phyloP scores from a whole-genome alignment of 106 monocot genomes.

The Phalaenopsis aphrodite region DNA sequence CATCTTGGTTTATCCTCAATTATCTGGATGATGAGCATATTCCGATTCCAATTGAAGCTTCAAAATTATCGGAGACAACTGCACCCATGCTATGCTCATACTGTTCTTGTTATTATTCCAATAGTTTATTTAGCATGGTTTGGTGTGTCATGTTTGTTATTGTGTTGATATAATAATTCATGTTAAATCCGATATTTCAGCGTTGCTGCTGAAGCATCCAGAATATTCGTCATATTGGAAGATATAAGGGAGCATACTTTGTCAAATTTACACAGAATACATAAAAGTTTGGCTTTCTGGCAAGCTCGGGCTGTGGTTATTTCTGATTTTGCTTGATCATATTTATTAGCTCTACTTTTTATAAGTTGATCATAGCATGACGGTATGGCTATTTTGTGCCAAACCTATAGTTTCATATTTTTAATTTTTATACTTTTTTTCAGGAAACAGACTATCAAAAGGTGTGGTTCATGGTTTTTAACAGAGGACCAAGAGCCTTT shows the following conservation, averaged over 20 bases:
- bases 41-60: neutral
- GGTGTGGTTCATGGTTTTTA: constrained; percentile 80
- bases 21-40: neutral
- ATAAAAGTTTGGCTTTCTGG: constrained; percentile 85
- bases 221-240: constrained; percentile 40
- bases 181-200: constrained; percentile 16
- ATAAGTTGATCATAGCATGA: neutral
- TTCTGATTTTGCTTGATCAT: neutral
- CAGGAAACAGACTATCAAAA: constrained; percentile 72
- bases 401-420: neutral
- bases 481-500: constrained; percentile 83
- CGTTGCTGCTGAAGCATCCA: constrained; percentile 33
- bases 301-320: constrained; percentile 69
- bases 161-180: constrained; percentile 8
- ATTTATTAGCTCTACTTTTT: neutral
- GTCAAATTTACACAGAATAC: constrained; percentile 56
- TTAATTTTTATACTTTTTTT: constrained; percentile 7
- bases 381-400: neutral
- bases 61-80: neutral
- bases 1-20: neutral
- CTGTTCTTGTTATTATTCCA: neutral
- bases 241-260: constrained; percentile 55
- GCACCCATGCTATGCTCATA: neutral
- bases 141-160: constrained; percentile 1
- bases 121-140: neutral